A percentile compares a stretch with the other conserved stretches of the same genome.
Conservation (phyloP, 805 yeast genomes). For the Ogataea polymorpha region DNA sequence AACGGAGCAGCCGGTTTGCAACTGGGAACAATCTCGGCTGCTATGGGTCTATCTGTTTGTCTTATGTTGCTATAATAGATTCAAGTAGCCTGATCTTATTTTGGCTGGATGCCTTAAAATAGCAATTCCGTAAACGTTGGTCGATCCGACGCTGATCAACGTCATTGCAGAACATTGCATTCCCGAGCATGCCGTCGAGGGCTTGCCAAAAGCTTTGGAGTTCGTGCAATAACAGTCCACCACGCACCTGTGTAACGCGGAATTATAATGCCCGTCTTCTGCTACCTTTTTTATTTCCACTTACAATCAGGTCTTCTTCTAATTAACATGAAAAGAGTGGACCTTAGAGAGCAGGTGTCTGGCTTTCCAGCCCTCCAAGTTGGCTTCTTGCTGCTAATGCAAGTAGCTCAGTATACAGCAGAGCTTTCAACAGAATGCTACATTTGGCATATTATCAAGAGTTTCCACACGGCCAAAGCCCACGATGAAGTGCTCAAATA, state of each 20-base stretch:
- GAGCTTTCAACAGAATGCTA: neutral
- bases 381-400: neutral
- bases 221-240: too few relatives aligned
- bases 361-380: neutral
- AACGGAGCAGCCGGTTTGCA: neutral
- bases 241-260: too few relatives aligned
- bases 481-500: neutral
- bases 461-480: slow-evolving; percentile 1
- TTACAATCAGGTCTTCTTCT: neutral
- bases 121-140: too few relatives aligned
- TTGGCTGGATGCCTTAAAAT: too few relatives aligned
- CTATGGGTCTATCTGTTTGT: neutral
- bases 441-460: slow-evolving; percentile 2
- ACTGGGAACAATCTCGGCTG: neutral
- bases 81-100: neutral
- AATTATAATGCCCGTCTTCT: too few relatives aligned
- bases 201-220: too few relatives aligned
- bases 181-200: too few relatives aligned
- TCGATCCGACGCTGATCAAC: too few relatives aligned
- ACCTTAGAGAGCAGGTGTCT: neutral
- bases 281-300: too few relatives aligned
- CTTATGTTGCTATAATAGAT: neutral
- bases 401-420: slow-evolving; percentile 1
- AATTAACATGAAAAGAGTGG: neutral
- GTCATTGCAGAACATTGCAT: too few relatives aligned